phyloP scores from a whole-genome alignment of 371 early-diverging fungal genomes.

The Lichtheimia corymbifera region DNA sequence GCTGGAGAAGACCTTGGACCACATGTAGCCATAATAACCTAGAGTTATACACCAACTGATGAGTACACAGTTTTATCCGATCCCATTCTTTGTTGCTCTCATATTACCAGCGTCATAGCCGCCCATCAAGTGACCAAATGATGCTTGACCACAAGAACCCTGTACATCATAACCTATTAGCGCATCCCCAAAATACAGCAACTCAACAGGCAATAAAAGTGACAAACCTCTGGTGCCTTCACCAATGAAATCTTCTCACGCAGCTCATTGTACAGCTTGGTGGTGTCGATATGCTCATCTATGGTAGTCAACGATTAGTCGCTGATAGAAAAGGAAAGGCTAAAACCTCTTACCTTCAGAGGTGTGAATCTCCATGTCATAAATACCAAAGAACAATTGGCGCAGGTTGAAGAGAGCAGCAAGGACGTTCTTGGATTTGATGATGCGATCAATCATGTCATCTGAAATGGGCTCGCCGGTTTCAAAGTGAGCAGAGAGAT shows the following conservation, averaged over 20 bases:
- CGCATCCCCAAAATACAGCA: not conserved
- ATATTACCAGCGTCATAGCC: conserved; percentile 76
- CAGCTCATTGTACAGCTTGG: conserved; percentile 61
- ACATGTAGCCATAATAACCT: conserved; percentile 66
- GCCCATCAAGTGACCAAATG: conserved; percentile 77
- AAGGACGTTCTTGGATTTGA: conserved; percentile 73
- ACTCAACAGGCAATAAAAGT: not conserved
- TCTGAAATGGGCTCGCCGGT: conserved; percentile 74
- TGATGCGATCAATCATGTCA: conserved; percentile 68
- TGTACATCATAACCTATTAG: conserved; percentile 9
- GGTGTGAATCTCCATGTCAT: conserved; percentile 75
- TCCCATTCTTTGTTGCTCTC: not conserved
- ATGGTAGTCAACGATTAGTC: not conserved
- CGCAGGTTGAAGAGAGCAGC: conserved; percentile 75
- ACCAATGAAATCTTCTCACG: conserved; percentile 68
- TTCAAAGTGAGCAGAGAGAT: conserved; percentile 72
- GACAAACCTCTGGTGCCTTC: conserved; percentile 38
- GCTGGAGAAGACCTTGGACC: conserved; percentile 83
- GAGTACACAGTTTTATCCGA: not conserved
- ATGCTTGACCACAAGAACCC: conserved; percentile 52
- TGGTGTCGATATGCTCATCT: conserved; percentile 57
- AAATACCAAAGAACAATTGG: conserved; percentile 78
- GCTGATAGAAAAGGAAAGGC: not conserved
- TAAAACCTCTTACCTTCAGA: conserved; percentile 28
- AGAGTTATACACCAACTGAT: not conserved